phyloP scores from a whole-genome alignment of 2,329 filamentous ascomycete species.

The Dothistroma pini region DNA sequence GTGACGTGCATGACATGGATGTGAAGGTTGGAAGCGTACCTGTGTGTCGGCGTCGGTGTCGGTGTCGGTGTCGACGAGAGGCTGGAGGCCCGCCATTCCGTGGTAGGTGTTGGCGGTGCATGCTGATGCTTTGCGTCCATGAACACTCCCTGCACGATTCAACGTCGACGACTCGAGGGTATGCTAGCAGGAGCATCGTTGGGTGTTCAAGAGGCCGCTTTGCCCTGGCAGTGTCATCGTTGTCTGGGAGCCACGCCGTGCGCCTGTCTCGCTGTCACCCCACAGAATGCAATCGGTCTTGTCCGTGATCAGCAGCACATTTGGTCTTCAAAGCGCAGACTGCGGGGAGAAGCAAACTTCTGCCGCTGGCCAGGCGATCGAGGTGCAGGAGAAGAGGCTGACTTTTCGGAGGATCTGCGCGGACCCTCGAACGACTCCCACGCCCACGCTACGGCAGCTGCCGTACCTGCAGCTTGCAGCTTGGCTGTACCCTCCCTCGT shows the following conservation, averaged over 20 bases:
- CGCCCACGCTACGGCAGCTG: not conserved
- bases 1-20: not conserved
- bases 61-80: constrained; percentile 19
- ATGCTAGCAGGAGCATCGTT: constrained; percentile 8
- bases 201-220: not conserved
- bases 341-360: not conserved
- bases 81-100: constrained; percentile 30
- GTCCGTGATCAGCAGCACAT: not conserved
- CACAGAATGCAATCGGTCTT: not conserved
- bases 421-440: no score
- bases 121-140: constrained; percentile 28
- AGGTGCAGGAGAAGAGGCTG: not conserved
- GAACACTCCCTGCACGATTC: constrained; percentile 11
- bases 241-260: not conserved
- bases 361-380: not conserved
- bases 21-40: constrained; percentile 17
- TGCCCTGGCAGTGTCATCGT: not conserved
- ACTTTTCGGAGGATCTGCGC: not conserved
- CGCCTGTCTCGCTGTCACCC: not conserved
- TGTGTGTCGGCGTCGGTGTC: constrained; percentile 20
- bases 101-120: constrained; percentile 24
- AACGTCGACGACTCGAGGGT: not conserved
- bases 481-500: not conserved
- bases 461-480: no score
- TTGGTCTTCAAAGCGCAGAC: not conserved